Evolutionary conservation across 306 rosid species (phyloP), one percentile per base, ranked within the genome.

Genomic region (Prunus mume): DNA sequence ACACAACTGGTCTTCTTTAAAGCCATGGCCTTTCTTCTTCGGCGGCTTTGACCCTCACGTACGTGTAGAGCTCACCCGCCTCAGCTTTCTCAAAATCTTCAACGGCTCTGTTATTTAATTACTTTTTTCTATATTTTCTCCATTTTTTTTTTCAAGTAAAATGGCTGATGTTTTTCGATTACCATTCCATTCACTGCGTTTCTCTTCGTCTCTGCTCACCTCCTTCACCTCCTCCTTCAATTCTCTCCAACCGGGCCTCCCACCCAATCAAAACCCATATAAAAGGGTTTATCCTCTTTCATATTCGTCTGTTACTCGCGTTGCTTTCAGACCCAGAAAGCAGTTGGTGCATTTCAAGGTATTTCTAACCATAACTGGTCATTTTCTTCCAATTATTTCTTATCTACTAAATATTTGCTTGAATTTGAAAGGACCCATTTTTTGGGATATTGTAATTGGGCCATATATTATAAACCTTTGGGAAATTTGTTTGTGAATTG

Each of bases 91-190:
- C 66, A 6, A 41, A 20, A 13, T 30, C 57, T 22, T 56, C 55
- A 1, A 67, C 19, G 55, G 19, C 58, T 12, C 32, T 17, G 34
- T 17, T 17, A 22, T 17, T 15, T 25, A 13, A 24, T 11, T 65
- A 17, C 32, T 4, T 76, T 62, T 68, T 56, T 41, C 70, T 25
- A 1, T 20, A 30, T 11, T 28, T 12, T 63, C 43, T 27, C 8
- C 41, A 7, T 6, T 38, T 38, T 38, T 38, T 32, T 38, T 38
- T 61, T 19, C 2, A 65, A 46, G 20, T 74, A 78, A 79, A 84
- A 94, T 94, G 98, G 98, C 98, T 11, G 90, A 84, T 86, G 89
- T 84, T 78, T 50, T 87, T 78, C 90, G 86, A 71, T 79, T 88
- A 56, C 88, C 87, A 69, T 85, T 80, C 55, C 93, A 82, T 71